Base-by-base conservation (phyloP, 1,284 basidiomycete genomes). In the Rhodotorula mucilaginosa region DNA sequence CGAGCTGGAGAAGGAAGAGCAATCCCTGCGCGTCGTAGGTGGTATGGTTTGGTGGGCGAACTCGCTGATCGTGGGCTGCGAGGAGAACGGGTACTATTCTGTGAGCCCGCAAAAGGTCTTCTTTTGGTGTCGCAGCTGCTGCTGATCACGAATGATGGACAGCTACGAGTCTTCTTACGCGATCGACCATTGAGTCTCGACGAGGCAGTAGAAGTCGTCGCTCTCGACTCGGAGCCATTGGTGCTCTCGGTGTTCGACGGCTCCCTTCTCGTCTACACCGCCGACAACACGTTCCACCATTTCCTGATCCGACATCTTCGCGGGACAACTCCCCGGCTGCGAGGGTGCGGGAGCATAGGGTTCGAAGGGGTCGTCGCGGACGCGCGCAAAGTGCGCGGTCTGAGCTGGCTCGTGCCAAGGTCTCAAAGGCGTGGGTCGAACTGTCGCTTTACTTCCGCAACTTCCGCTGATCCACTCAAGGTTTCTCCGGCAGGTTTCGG, bases 31-130 rank as follows among this genome's bases (percentile, higher is more conserved):
- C 3, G 94, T 99, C 18, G 87, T 89, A 78, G 97, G 97, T 26
- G 97, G 97, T 5, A 81, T 99, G 77, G 82, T 96, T 29, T 99
- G 97, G 97, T 99, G 97, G 80, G 92, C 96, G 76, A 95, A 97
- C 80, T 92, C 98, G 6, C 84, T 99, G 65, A 89, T 99, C 70
- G 94, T 88, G 26, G 93, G 93, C 1, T 73, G 71, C 61, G 39
- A 65, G 21, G 75, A 71, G 79, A 63, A 89, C 87, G 78, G 87
- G 88, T 58, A 65, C 3, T 89, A 89, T 78, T 91, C 93, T 84
- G 92, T 92, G 67, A 56, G 84, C 79, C 16, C 10, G 21, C 16
- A 51, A 21, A 26, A 29, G 63, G 26, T 3, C 26, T 56, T 26
- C 46, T 4, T 44, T 1, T 23, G 12, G 1, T 13, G n/a, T n/a